A percentile compares a stretch with the other conserved stretches of the same genome.
These are phyloP conservation scores for Vanilla planifolia DNA, from an alignment of 106 monocot genomes.

Conservation along the genomic window DNA sequence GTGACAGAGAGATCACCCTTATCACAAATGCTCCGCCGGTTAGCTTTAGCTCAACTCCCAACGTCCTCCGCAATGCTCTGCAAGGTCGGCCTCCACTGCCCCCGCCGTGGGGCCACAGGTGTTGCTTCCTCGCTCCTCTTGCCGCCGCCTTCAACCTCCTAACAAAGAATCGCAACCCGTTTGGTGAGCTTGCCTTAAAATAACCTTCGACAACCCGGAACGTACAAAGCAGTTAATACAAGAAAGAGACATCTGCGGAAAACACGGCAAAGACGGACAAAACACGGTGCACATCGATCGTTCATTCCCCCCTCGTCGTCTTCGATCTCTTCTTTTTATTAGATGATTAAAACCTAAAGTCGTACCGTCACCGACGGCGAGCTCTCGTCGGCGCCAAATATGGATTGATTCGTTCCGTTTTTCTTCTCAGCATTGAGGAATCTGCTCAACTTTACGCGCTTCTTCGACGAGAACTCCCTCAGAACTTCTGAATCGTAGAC, in stretches of 20 bases:
- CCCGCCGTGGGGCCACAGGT: neutral
- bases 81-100: slow-evolving; percentile 5
- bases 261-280: too few relatives aligned
- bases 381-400: neutral
- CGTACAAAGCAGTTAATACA: too few relatives aligned
- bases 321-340: too few relatives aligned
- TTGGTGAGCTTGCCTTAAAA: too few relatives aligned
- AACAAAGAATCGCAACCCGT: too few relatives aligned
- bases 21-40: neutral
- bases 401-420: neutral
- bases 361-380: neutral
- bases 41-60: slow-evolving; percentile 1
- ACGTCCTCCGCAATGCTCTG: slow-evolving; percentile 7
- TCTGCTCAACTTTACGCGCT: slow-evolving; percentile 4
- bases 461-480: slow-evolving; percentile 5
- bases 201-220: too few relatives aligned
- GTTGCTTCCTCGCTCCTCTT: neutral
- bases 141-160: neutral
- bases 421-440: neutral
- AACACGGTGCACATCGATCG: too few relatives aligned
- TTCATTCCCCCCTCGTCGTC: too few relatives aligned
- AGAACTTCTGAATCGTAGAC: slow-evolving; percentile 5
- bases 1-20: too few relatives aligned
- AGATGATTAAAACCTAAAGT: too few relatives aligned
- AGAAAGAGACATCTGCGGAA: too few relatives aligned